A percentile compares a stretch with the other conserved stretches of the same genome.
phyloP scores from a whole-genome alignment of 805 yeast genomes.

The Cyberlindnera lachancei region DNA sequence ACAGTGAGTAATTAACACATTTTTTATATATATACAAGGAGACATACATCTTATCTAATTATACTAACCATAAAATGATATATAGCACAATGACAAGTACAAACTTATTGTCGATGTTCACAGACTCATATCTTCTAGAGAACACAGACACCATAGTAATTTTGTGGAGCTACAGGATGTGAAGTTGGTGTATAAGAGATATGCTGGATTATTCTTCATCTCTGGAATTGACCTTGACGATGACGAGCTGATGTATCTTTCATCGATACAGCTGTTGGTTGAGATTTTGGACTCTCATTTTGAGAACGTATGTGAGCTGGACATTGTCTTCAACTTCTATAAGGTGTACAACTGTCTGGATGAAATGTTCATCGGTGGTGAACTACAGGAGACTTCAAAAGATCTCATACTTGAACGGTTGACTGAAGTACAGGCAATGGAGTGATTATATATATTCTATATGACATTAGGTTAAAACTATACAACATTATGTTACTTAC shows the following conservation, averaged over 20 bases:
- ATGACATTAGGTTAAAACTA: not conserved
- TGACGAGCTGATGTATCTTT: slow-evolving; percentile 76
- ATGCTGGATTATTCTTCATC: slow-evolving; percentile 89
- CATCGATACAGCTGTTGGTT: slow-evolving; percentile 80
- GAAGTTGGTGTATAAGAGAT: slow-evolving; percentile 77
- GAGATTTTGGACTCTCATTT: slow-evolving; percentile 83
- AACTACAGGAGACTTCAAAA: slow-evolving; percentile 79
- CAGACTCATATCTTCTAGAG: slow-evolving; percentile 72
- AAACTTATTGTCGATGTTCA: slow-evolving; percentile 59
- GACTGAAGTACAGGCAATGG: slow-evolving; percentile 54
- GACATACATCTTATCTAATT: slow-evolving; percentile 20
- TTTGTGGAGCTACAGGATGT: slow-evolving; percentile 63
- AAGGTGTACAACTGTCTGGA: slow-evolving; percentile 77
- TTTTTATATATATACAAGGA: not conserved
- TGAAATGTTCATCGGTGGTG: slow-evolving; percentile 87
- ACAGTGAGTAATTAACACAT: slow-evolving; percentile 24
- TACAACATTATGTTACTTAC: not conserved
- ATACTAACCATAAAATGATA: slow-evolving; percentile 17
- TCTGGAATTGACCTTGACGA: slow-evolving; percentile 73
- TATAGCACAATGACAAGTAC: slow-evolving; percentile 37
- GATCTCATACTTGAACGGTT: slow-evolving; percentile 57
- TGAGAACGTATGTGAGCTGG: slow-evolving; percentile 83
- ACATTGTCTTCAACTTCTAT: slow-evolving; percentile 85
- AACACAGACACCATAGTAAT: slow-evolving; percentile 75
- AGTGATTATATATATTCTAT: slow-evolving; percentile 23